Evolutionary conservation across 495 filamentous ascomycete species (phyloP).

Genomic region (Hypoxylon lenormandii): DNA sequence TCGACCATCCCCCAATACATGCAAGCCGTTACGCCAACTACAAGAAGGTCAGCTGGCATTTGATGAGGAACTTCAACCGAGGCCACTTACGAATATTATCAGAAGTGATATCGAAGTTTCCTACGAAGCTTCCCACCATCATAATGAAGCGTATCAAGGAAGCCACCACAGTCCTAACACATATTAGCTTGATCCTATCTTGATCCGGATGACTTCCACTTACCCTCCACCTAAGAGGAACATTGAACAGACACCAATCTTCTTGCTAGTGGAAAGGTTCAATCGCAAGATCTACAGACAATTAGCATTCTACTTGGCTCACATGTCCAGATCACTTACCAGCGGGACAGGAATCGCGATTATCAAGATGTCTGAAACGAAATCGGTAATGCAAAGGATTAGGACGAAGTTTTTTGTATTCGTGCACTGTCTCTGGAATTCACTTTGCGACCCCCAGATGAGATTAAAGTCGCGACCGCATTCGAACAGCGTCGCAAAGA

Average conservation of each 20-base stretch:
- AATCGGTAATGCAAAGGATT: conserved; percentile 43
- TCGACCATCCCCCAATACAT: conserved; percentile 47
- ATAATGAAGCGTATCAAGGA: conserved; percentile 40
- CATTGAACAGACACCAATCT: conserved; percentile 33
- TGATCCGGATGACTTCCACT: background rate
- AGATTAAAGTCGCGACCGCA: conserved; percentile 30
- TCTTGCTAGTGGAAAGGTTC: conserved; percentile 24
- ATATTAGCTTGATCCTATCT: conserved; percentile 7
- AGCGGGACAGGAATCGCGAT: conserved; percentile 42
- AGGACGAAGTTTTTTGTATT: conserved; percentile 20
- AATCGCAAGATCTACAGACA: conserved; percentile 31
- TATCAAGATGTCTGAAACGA: conserved; percentile 43
- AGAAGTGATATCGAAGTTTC: conserved; percentile 17
- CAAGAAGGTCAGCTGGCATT: background rate
- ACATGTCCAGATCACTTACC: conserved; percentile 20
- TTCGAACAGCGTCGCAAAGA: conserved; percentile 40
- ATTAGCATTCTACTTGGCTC: background rate
- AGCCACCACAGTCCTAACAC: conserved; percentile 21
- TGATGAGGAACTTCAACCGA: background rate
- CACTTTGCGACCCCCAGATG: conserved; percentile 32
- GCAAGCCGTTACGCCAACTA: conserved; percentile 37
- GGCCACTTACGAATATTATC: conserved; percentile 40
- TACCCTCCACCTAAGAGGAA: conserved; percentile 45
- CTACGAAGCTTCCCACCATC: conserved; percentile 25
- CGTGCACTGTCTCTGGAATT: conserved; percentile 21